Base-by-base conservation (phyloP, 805 yeast genomes). In the Debaryomyces hansenii region DNA sequence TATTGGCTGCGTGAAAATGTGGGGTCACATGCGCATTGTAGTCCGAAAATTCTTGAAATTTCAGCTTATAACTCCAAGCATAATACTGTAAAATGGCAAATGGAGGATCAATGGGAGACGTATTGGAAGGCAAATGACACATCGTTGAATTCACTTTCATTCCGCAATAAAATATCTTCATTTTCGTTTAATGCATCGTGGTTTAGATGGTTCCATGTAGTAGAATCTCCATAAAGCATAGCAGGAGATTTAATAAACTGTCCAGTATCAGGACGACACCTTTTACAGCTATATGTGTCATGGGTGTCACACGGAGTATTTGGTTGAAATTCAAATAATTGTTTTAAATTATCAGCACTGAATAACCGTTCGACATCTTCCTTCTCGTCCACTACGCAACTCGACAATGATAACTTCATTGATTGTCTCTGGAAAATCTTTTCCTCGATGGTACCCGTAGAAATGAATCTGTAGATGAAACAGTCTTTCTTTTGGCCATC, bases 401-500 rank as follows among this genome's bases (percentile, higher is more conserved):
- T 89, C 14, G 96, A 87, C 36, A 94, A 70, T 42, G 95, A 88
- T 69, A 92, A 78, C 59, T 94, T 94, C 87, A 94, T 91, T 4
- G 95, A 84, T 62, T 94, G 99, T 45, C 99, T 74, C 69, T 94
- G 99, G 66, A 87, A 90, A 29, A 94, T 94, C 66, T 94, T 94
- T 59, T 92, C 99, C 59, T 92, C 99, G 44, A 92, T 94, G 1
- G 96, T 83, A 10, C 99, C 99, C 0, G 98, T 90, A 5, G 95
- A 80, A 47, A 92, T 91, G 56, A 94, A 91, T 55, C 99, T 75
- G 65, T 94, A 94, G 35, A 92, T 94, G 59, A 86, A 92, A 70
- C 99, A 94, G 64, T 88, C 96, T 66, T 92, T 94, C 75, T 88
- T 92, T 62, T 92, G 99, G 0, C 99, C 99, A 69, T 94, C 99